Percentiles rank a stretch among this genome's conserved stretches.
Conservation (phyloP, 768 basidiomycete species). For the Austroboletus festivus region DNA sequence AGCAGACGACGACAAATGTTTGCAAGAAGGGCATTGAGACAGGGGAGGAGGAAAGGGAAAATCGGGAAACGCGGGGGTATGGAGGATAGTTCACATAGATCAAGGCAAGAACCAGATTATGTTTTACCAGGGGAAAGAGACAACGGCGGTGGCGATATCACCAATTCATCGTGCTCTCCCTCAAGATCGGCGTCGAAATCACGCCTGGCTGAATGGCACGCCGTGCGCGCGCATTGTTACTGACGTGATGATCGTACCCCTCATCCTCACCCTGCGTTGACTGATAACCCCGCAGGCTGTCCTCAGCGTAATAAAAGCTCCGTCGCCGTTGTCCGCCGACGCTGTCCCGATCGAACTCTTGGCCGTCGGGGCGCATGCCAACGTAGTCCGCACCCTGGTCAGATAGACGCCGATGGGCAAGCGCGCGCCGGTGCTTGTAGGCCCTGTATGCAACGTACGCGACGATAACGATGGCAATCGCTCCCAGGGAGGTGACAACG, state of each 20-base stretch:
- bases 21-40: not conserved
- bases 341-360: constrained; percentile 75
- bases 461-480: constrained; percentile 68
- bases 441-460: constrained; percentile 70
- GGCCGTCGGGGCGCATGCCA: constrained; percentile 58
- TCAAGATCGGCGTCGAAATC: constrained; percentile 74
- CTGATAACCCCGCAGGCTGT: constrained; percentile 65
- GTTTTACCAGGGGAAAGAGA: not conserved
- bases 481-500: constrained; percentile 80
- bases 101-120: too few relatives aligned
- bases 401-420: constrained; percentile 68
- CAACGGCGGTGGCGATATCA: constrained; percentile 34
- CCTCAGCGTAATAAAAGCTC: constrained; percentile 87
- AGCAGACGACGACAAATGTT: not conserved
- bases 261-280: constrained; percentile 36
- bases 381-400: constrained; percentile 41
- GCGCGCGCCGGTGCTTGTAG: constrained; percentile 61
- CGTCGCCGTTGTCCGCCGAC: constrained; percentile 68
- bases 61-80: constrained; percentile 14
- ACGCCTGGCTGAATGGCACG: constrained; percentile 54
- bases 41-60: not conserved
- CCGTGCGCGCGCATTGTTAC: constrained; percentile 49
- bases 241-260: constrained; percentile 32
- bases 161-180: constrained; percentile 87
- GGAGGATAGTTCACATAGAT: not conserved